phyloP scores from a whole-genome alignment of 2,329 filamentous ascomycete species.

The Claviceps sp. region DNA sequence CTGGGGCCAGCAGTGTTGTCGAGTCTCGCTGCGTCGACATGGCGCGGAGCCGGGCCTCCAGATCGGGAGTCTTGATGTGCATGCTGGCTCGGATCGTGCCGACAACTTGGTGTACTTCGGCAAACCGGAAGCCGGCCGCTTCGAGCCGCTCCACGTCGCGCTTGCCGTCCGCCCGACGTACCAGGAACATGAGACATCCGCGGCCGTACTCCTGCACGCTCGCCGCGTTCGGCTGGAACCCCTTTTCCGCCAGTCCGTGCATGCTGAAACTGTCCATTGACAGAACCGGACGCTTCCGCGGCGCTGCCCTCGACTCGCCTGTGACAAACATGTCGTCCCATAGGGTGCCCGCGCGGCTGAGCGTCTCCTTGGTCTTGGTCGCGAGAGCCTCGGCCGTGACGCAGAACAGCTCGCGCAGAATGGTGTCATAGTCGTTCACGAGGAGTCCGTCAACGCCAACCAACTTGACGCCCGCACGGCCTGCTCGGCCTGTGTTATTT shows the following conservation, averaged over 20 bases:
- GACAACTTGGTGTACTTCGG: constrained; percentile 52
- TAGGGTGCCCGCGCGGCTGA: constrained; percentile 53
- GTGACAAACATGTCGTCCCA: constrained; percentile 68
- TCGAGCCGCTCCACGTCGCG: constrained; percentile 51
- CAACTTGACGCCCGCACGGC: constrained; percentile 26
- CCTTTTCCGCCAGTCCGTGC: constrained; percentile 29
- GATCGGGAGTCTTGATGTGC: constrained; percentile 53
- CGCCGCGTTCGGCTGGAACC: constrained; percentile 9
- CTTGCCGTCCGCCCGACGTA: constrained; percentile 45
- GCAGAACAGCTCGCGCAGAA: constrained; percentile 77
- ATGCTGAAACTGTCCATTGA: constrained; percentile 11
- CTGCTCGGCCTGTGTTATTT: constrained; percentile 20
- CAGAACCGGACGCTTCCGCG: neutral
- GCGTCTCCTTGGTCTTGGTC: constrained; percentile 45
- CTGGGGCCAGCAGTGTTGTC: constrained; percentile 33
- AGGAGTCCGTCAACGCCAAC: constrained; percentile 41
- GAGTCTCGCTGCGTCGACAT: constrained; percentile 48
- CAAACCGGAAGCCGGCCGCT: constrained; percentile 67
- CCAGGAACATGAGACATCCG: constrained; percentile 71
- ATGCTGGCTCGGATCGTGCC: constrained; percentile 57
- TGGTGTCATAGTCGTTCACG: constrained; percentile 56
- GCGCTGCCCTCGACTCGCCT: constrained; percentile 21
- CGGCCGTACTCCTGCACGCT: constrained; percentile 37
- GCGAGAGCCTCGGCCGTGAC: constrained; percentile 65
- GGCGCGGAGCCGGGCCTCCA: constrained; percentile 46